Base-by-base conservation (phyloP, 2,329 filamentous ascomycete species). In the Colletotrichum sp. region DNA sequence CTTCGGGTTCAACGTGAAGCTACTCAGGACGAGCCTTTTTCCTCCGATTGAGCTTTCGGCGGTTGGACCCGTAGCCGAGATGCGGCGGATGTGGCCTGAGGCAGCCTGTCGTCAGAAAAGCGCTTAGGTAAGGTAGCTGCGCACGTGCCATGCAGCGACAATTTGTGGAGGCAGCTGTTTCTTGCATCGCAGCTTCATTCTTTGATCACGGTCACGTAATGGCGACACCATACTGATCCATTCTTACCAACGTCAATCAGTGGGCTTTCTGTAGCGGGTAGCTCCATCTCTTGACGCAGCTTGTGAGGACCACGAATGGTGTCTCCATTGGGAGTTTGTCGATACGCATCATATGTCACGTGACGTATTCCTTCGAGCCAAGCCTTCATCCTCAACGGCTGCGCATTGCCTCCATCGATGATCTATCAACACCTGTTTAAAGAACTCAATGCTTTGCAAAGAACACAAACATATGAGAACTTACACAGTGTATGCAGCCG, bases 1-100 rank as follows among this genome's bases (percentile, higher is more conserved):
- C 71, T 72, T 78, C 76, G 63, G 80, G 81, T 81, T 79, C 77
- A 77, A 79, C 79, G 80, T 82, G 80, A 81, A 82, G 82, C 82
- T 79, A 82, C 44, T 81, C 79, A 80, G 79, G 81, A 84, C 83
- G 84, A 86, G 84, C 83, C 82, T 85, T 86, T 86, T 85, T 85
- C 77, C 71, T 76, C 75, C 80, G 82, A 83, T 77, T 68, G 68
- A 72, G 66, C 75, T 68, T 76, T 75, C 73, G 75, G 79, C 80
- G 82, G 80, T 79, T 84, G 82, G 80, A 83, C 79, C 83, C 81
- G 82, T 81, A 82, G 81, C 83, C 83, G 83, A 81, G 74, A 55
- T 28, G 57, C 39, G 28, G 9, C 74, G 52, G 12, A 76, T 39
- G n/a, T 1, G 57, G 82, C 83, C 83, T 85, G 60, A 83, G 78